Conservation (phyloP, 129 eudicot genomes). For the Dittrichia graveolens region DNA sequence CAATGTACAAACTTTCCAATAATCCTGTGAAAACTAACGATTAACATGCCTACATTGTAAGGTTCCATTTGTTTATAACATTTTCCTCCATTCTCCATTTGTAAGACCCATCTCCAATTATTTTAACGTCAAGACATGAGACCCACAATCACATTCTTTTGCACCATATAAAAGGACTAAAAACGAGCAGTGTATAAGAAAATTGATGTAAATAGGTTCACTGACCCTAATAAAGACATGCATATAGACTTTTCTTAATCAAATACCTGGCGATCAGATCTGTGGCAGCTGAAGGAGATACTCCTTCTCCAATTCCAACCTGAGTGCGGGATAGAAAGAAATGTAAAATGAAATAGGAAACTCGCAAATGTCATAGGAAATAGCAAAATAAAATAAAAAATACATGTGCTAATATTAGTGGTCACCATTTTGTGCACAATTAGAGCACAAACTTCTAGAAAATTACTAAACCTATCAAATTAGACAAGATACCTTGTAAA, state of each 20-base stretch:
- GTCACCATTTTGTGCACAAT: slow-evolving; percentile 4
- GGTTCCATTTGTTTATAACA: no score
- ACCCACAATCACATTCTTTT: neutral
- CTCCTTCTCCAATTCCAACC: slow-evolving; percentile 99
- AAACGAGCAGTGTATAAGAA: no score
- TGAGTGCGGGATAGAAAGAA: slow-evolving; percentile 30
- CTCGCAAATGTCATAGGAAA: neutral
- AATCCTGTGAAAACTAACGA: no score
- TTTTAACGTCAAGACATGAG: neutral
- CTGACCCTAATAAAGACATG: slow-evolving; percentile 15
- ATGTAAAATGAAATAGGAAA: neutral
- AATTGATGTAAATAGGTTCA: neutral
- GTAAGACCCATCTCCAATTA: neutral
- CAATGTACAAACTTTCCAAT: no score
- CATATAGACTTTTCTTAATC: slow-evolving; percentile 17
- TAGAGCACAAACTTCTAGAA: neutral
- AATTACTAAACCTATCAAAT: neutral
- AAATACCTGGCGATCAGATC: slow-evolving; percentile 94
- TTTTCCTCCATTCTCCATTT: neutral
- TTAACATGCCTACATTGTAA: no score
- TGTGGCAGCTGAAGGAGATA: slow-evolving; percentile 98
- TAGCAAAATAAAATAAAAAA: neutral
- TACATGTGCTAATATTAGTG: neutral
- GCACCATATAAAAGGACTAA: no score
- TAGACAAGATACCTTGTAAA: neutral